Percentiles rank a stretch among this genome's conserved stretches.
Evolutionary conservation across 2,329 filamentous ascomycete genomes (phyloP).

Genomic region (Curvularia sp.): DNA sequence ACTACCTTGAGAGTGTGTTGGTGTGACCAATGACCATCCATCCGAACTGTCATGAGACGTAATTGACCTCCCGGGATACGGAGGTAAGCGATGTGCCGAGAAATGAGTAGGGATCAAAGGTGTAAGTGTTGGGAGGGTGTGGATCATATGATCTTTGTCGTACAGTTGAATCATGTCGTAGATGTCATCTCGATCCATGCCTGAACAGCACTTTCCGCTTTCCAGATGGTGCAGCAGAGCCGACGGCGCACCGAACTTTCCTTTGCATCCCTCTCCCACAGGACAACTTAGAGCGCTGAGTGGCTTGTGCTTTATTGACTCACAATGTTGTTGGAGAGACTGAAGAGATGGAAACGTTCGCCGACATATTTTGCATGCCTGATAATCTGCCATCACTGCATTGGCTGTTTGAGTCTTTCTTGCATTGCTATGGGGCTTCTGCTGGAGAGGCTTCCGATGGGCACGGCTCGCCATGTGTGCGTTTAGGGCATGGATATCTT

Average conservation of each 20-base stretch:
- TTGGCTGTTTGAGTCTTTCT: neutral
- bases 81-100: neutral
- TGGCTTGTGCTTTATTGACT: conserved; percentile 20
- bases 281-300: conserved; percentile 14
- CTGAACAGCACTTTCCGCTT: conserved; percentile 16
- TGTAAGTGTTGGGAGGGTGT: conserved; percentile 3
- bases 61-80: neutral
- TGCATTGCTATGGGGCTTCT: too few species aligned
- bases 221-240: conserved; percentile 19
- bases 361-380: conserved; percentile 13
- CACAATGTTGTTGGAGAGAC: conserved; percentile 13
- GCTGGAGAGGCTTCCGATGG: too few species aligned
- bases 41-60: conserved; percentile 5
- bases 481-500: conserved; percentile 17
- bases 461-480: too few species aligned
- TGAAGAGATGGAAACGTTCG: conserved; percentile 9
- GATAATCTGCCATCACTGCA: neutral
- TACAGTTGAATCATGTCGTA: conserved; percentile 15
- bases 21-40: conserved; percentile 10
- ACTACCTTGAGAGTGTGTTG: conserved; percentile 6
- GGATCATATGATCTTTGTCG: conserved; percentile 13
- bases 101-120: conserved; percentile 3
- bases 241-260: conserved; percentile 15
- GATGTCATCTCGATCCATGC: conserved; percentile 14
- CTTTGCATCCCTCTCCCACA: conserved; percentile 10